A percentile compares a stretch with the other conserved stretches of the same genome.
phyloP scores from a whole-genome alignment of 2,329 filamentous ascomycete species.

The Penicillium sp. region DNA sequence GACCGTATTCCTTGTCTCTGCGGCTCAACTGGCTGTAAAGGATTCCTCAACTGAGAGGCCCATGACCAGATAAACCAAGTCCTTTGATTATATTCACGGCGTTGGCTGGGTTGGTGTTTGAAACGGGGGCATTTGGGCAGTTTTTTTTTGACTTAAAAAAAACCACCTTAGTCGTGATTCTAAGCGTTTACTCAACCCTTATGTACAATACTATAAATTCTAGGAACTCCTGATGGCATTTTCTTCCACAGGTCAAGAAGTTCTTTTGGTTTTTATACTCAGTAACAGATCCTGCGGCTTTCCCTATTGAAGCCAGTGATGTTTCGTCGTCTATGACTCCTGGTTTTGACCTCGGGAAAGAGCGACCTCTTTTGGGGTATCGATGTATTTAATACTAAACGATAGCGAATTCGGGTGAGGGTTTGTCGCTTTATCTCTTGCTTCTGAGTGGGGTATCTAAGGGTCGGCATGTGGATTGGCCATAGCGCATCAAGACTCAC shows the following conservation, averaged over 20 bases:
- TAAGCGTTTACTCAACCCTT: neutral
- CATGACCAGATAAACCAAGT: neutral
- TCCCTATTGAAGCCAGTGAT: neutral
- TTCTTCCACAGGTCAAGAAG: neutral
- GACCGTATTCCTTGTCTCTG: constrained; percentile 98
- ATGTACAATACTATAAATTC: neutral
- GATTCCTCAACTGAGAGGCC: constrained; percentile 82
- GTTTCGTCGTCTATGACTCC: neutral
- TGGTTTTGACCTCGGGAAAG: neutral
- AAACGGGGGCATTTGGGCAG: neutral
- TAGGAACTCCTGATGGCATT: neutral
- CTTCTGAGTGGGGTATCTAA: neutral
- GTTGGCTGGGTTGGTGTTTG: neutral
- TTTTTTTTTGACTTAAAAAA: neutral
- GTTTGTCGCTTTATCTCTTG: neutral
- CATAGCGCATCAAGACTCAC: constrained; percentile 1
- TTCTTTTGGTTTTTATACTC: neutral
- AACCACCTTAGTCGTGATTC: neutral
- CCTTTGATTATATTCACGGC: neutral
- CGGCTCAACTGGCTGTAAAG: constrained; percentile 94
- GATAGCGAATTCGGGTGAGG: neutral
- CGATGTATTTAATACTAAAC: neutral
- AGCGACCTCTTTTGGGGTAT: neutral
- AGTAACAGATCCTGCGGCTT: neutral
- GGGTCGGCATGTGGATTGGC: neutral